These are phyloP conservation scores for Penicillium glabrum DNA, from an alignment of 2,329 filamentous ascomycete genomes.

Conservation along the genomic window DNA sequence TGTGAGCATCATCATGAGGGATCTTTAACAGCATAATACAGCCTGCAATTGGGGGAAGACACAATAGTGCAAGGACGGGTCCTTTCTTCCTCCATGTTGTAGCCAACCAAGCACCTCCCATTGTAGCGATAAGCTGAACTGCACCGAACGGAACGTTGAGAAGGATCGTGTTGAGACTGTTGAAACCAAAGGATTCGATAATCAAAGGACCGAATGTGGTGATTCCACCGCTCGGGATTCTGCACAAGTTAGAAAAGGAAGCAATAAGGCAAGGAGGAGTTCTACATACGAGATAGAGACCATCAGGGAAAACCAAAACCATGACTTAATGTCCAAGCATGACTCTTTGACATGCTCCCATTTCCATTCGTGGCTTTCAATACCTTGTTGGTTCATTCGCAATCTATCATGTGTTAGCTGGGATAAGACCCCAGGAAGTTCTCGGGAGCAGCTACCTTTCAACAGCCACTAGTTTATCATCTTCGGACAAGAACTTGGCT, in stretches of 20 bases:
- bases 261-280: not conserved
- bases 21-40: constrained; percentile 56
- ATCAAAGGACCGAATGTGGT: constrained; percentile 61
- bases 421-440: not conserved
- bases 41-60: constrained; percentile 58
- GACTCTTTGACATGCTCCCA: constrained; percentile 57
- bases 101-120: constrained; percentile 58
- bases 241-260: constrained; percentile 16
- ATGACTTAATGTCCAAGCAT: constrained; percentile 59
- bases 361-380: constrained; percentile 48
- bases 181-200: constrained; percentile 58
- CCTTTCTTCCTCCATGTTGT: constrained; percentile 57
- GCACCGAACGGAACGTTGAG: constrained; percentile 63
- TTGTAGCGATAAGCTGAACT: constrained; percentile 60
- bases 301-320: constrained; percentile 57
- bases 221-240: constrained; percentile 59
- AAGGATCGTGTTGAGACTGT: constrained; percentile 56
- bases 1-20: constrained; percentile 46
- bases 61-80: constrained; percentile 54
- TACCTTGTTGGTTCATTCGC: constrained; percentile 51
- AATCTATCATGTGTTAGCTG: constrained; percentile 32
- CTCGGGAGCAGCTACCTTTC: constrained; percentile 43
- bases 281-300: constrained; percentile 52
- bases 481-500: constrained; percentile 56
- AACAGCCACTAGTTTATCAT: constrained; percentile 60